Evolutionary conservation across 768 basidiomycete genomes (phyloP), one percentile per base, ranked within the genome.

Genomic region (Hericium coralloides): DNA sequence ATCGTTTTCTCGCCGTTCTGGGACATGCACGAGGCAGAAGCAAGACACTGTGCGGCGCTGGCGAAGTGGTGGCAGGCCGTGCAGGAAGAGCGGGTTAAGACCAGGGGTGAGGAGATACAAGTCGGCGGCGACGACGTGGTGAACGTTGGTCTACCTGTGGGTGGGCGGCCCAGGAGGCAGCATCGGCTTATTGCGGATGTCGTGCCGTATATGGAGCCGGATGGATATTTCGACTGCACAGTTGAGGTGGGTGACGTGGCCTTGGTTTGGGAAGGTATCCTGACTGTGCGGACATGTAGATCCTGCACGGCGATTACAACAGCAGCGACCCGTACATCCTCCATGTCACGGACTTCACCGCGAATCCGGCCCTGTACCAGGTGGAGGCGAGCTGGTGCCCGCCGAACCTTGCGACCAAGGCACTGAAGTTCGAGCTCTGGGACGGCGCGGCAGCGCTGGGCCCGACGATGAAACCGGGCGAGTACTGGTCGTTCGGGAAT

Each of bases 161-260:
- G 51, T 38, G 52, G 23, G 36, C 48, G 49, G 37, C 12, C 18
- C 7, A 18, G 22, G 38, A 73, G 77, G 49, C 64, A 68, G 45
- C 83, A 83, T 59, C 69, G 73, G 23, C 66, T 83, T 17, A 71
- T 85, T 55, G 73, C 73, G n/a, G 79, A 83, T 47, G 75, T 73
- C 12, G 72, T 72, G 9, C 80, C 81, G 1, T 64, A 73, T 50
- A 68, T 70, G 18, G 67, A 67, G 12, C 79, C 79, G 2, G 52
- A 58, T 20, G 79, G 80, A 1, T 86, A 76, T 65, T 85, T 86
- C 65, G 74, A 85, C 55, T 85, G 83, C 50, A 83, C 81, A 0
- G 73, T 83, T 4, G 60, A 63, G 60, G 62, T 61, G 20, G 17
- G 55, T 20, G n/a, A 6, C 12, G 8, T 17, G 18, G 14, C 49